Base-by-base conservation (phyloP, 331 rosid genomes). In the Erythrophleum ivorense region DNA sequence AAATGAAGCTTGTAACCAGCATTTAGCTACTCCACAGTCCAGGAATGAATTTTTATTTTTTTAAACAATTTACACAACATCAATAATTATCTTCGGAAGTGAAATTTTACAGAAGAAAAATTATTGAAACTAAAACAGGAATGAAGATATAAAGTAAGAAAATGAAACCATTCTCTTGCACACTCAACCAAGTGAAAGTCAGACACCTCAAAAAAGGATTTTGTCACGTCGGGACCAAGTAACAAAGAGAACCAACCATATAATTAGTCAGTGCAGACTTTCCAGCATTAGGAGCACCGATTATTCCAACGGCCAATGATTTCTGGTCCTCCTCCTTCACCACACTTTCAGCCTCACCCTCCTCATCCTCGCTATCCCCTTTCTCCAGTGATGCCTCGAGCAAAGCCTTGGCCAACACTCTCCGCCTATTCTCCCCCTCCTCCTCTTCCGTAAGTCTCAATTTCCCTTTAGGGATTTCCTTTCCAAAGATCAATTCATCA, bases 251-350 rank as follows among this genome's bases (percentile, higher is more conserved):
- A 88, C 91, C 19, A 87, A 94, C 97, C 97, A 91, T 85, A 64
- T 15, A 88, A 82, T 94, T 94, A 5, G 97, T 92, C 21, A 94
- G 89, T 0, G 97, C 94, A 43, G 97, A 94, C 80, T 94, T 94
- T 58, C 98, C 98, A 13, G 97, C 98, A 82, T 94, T 94, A 13
- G 98, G 98, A 0, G 97, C 98, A 21, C 98, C 97, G 2, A 94
- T 88, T 45, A 94, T 91, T 74, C 98, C 98, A 2, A 94, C 98
- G 1, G 94, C 81, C 82, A 94, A 49, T 1, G 97, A 92, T 75
- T 88, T 91, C 87, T 92, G 98, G 50, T 94, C 97, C 85, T 92
- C 98, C 85, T 92, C 97, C 66, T 83, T 88, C 62, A 91, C 86
- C 65, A 21, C 45, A 11, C 43, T 68, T 63, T 81, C 90, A 9